A percentile compares a stretch with the other conserved stretches of the same genome.
phyloP scores from a whole-genome alignment of 1,284 basidiomycete genomes.

The Coniophora puteana region DNA sequence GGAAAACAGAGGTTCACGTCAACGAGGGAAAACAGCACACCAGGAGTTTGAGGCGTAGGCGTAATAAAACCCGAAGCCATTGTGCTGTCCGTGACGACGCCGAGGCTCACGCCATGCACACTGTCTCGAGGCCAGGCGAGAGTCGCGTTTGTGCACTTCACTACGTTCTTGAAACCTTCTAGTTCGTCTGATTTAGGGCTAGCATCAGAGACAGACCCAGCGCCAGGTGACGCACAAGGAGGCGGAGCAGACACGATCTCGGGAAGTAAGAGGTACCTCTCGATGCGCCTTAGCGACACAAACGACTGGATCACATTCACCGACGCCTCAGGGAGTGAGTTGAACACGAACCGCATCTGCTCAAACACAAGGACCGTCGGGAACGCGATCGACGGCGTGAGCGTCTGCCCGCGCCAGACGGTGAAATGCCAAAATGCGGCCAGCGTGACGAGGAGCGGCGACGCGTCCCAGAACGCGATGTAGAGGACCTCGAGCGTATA shows the following conservation, averaged over 20 bases:
- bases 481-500: conserved; percentile 82
- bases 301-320: conserved; percentile 81
- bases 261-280: conserved; percentile 76
- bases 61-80: conserved; percentile 39
- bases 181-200: too few species aligned
- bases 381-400: conserved; percentile 87
- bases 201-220: conserved; percentile 64
- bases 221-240: conserved; percentile 43
- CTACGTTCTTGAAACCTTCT: too few species aligned
- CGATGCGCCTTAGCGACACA: conserved; percentile 87
- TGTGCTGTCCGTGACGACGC: conserved; percentile 57
- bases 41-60: conserved; percentile 63
- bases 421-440: conserved; percentile 85
- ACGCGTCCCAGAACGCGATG: conserved; percentile 79
- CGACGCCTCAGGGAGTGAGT: conserved; percentile 86
- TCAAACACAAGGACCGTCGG: conserved; percentile 82
- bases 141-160: conserved; percentile 81
- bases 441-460: conserved; percentile 73
- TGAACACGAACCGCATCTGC: conserved; percentile 83
- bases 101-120: conserved; percentile 36
- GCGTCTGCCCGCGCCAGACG: conserved; percentile 57
- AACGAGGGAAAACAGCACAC: conserved; percentile 56
- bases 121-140: conserved; percentile 86
- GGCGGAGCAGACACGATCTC: conserved; percentile 66
- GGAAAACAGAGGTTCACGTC: conserved; percentile 77